phyloP scores from a whole-genome alignment of 306 rosid species.

The Trifolium fragiferum region DNA sequence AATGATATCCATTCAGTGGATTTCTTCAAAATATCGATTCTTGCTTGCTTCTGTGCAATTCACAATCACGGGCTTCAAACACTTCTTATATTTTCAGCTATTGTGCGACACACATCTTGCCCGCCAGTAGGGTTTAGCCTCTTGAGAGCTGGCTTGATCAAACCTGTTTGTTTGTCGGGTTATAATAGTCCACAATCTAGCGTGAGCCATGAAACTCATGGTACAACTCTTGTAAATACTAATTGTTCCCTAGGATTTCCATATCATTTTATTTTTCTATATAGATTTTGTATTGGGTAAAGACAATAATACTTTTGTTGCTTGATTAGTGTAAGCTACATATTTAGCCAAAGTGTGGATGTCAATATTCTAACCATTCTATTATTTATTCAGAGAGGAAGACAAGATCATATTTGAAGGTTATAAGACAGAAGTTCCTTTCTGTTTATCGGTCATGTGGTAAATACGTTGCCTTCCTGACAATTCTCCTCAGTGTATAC shows the following conservation, averaged over 20 bases:
- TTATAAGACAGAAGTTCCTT: constrained; percentile 75
- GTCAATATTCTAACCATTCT: constrained; percentile 42
- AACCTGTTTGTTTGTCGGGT: constrained; percentile 71
- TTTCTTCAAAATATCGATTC: constrained; percentile 73
- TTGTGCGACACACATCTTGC: constrained; percentile 76
- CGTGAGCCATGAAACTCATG: constrained; percentile 38
- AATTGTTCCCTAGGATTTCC: constrained; percentile 29
- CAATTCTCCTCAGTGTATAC: constrained; percentile 80
- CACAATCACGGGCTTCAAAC: constrained; percentile 83
- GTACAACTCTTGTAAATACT: constrained; percentile 41
- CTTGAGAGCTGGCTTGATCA: constrained; percentile 81
- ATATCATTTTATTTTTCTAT: constrained; percentile 35
- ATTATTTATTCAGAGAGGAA: constrained; percentile 66
- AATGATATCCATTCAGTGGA: constrained; percentile 67
- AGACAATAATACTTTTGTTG: constrained; percentile 21
- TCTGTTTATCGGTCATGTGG: constrained; percentile 84
- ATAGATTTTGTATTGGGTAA: constrained; percentile 8
- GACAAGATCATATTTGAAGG: constrained; percentile 65
- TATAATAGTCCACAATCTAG: constrained; percentile 52
- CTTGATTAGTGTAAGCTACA: constrained; percentile 39
- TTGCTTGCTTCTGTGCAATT: constrained; percentile 90
- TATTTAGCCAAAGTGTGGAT: constrained; percentile 21
- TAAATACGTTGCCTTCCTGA: constrained; percentile 78
- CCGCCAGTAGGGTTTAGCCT: constrained; percentile 85
- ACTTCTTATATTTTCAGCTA: constrained; percentile 79